Evolutionary conservation across 108 stramenopile genomes (phyloP).

Genomic region (Cyclotella atomus): DNA sequence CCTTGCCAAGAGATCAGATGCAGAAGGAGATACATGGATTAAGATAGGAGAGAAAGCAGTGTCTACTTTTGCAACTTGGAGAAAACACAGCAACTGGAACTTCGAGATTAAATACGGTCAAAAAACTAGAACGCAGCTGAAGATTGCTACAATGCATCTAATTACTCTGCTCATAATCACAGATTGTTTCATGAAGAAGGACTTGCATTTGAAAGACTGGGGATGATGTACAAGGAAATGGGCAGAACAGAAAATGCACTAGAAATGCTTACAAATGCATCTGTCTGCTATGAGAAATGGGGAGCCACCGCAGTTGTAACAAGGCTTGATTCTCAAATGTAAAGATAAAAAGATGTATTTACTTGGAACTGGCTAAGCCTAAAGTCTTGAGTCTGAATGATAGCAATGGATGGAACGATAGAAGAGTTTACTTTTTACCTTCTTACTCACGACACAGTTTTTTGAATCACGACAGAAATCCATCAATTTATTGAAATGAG

Average conservation of each 20-base stretch:
- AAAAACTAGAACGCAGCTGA: not conserved
- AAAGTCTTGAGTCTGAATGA: too few species aligned
- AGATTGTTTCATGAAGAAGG: slow-evolving; percentile 24
- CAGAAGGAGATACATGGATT: slow-evolving; percentile 2
- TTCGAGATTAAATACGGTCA: slow-evolving; percentile 12
- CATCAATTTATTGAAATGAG: not conserved
- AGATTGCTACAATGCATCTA: slow-evolving; percentile 5
- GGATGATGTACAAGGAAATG: not conserved
- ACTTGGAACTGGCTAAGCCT: too few species aligned
- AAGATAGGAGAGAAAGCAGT: slow-evolving; percentile 6
- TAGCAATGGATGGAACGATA: too few species aligned
- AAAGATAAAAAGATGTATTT: too few species aligned
- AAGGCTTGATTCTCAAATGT: slow-evolving; percentile 1
- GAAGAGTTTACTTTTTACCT: too few species aligned
- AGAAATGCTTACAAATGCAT: not conserved
- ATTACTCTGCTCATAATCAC: slow-evolving; percentile 4
- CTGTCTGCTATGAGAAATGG: slow-evolving; percentile 15
- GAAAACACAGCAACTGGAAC: slow-evolving; percentile 4
- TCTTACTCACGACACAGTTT: too few species aligned
- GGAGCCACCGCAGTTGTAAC: slow-evolving; percentile 5
- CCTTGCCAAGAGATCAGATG: not conserved
- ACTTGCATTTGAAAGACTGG: slow-evolving; percentile 9
- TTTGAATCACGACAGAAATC: not conserved
- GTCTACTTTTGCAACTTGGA: not conserved
- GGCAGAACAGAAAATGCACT: not conserved